Percentiles rank a stretch among this genome's conserved stretches.
These are phyloP conservation scores for Pseudomicrostroma phylloplanum DNA, from an alignment of 1,284 basidiomycete genomes.

Conservation along the genomic window DNA sequence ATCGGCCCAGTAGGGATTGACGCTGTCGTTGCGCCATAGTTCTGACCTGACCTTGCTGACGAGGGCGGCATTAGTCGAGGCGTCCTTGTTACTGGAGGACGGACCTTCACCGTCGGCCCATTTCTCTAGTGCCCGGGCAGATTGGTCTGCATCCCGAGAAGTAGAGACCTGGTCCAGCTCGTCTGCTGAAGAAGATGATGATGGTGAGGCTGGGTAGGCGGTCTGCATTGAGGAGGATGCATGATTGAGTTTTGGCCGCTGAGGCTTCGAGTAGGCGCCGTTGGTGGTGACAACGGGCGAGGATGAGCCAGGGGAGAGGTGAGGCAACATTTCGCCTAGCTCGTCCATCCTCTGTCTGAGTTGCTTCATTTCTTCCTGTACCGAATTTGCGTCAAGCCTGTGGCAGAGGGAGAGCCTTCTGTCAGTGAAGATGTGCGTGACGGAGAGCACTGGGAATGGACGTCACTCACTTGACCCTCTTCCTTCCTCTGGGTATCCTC, in stretches of 20 bases:
- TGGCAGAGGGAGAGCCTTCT: no score
- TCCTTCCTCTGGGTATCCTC: constrained; percentile 28
- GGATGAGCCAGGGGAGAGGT: neutral
- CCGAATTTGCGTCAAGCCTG: neutral
- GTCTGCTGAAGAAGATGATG: no score
- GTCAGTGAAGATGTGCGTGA: no score
- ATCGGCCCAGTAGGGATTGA: constrained; percentile 16
- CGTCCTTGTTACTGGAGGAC: neutral
- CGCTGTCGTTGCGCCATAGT: constrained; percentile 2
- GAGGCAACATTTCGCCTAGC: neutral
- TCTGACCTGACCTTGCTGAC: neutral
- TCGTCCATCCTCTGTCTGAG: neutral
- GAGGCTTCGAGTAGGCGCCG: no score
- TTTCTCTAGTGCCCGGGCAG: neutral
- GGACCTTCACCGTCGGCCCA: neutral
- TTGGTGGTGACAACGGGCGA: no score
- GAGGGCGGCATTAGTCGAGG: neutral
- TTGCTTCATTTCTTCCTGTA: neutral
- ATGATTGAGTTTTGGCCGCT: no score
- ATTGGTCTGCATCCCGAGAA: no score
- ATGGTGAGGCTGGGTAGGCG: no score
- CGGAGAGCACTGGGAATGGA: no score
- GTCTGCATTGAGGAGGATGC: no score
- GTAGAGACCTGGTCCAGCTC: no score
- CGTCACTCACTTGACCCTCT: constrained; percentile 19